phyloP scores from a whole-genome alignment of 2,329 filamentous ascomycete genomes.

The Zelopaecilomyces penicillatus region DNA sequence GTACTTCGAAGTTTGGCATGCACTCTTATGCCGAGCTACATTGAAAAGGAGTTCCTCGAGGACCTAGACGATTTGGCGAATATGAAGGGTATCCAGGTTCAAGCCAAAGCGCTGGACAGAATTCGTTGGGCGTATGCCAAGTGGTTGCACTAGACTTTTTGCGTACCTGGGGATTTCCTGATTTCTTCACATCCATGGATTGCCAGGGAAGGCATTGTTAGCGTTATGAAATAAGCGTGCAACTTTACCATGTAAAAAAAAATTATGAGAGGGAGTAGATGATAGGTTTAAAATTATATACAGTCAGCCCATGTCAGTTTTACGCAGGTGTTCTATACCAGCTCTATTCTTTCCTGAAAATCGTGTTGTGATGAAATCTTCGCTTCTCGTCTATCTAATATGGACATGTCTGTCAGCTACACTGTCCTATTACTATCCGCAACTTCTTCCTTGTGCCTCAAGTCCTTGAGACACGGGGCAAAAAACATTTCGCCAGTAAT shows the following conservation, averaged over 20 bases:
- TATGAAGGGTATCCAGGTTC: constrained; percentile 67
- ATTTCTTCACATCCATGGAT: too few species aligned
- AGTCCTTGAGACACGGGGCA: constrained; percentile 34
- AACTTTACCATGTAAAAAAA: too few species aligned
- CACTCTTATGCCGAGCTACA: constrained; percentile 60
- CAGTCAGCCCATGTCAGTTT: too few species aligned
- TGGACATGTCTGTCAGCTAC: constrained; percentile 10
- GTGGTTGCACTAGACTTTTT: constrained; percentile 46
- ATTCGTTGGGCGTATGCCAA: constrained; percentile 86
- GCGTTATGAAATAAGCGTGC: too few species aligned
- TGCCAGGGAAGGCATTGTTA: too few species aligned
- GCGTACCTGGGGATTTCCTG: neutral
- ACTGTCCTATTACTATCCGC: constrained; percentile 19
- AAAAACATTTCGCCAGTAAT: constrained; percentile 35
- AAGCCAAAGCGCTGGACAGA: constrained; percentile 70
- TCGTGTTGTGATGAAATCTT: too few species aligned
- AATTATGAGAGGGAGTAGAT: too few species aligned
- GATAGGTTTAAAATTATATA: too few species aligned
- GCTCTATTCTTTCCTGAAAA: too few species aligned
- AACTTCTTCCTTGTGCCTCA: constrained; percentile 24
- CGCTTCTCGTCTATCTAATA: neutral
- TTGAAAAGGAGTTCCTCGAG: constrained; percentile 78
- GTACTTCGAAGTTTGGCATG: constrained; percentile 57
- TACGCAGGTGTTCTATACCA: too few species aligned
- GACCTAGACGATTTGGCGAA: constrained; percentile 83